Percentiles rank a stretch among this genome's conserved stretches.
Conservation (phyloP, 2,329 filamentous ascomycete genomes). For the Colletotrichum ledebouriae region DNA sequence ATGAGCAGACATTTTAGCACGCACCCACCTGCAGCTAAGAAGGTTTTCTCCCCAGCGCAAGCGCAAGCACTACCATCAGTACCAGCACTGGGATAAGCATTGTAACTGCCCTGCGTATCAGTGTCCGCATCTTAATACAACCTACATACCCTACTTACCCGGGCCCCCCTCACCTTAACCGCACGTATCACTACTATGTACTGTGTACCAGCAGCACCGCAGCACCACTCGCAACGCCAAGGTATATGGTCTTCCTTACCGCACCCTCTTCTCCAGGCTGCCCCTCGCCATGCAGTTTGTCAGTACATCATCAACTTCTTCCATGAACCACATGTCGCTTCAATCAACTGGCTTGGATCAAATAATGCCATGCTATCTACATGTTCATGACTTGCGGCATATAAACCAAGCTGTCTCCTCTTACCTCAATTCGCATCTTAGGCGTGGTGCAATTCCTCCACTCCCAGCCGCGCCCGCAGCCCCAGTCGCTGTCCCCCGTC, state of each 20-base stretch:
- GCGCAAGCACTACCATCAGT: slow-evolving; percentile 12
- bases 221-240: slow-evolving; percentile 9
- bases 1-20: slow-evolving; percentile 26
- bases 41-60: slow-evolving; percentile 18
- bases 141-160: not conserved
- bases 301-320: not conserved
- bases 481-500: slow-evolving; percentile 8
- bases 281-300: not conserved
- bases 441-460: not conserved
- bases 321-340: not conserved
- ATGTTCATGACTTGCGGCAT: too few relatives aligned
- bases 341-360: not conserved
- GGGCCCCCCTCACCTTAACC: not conserved
- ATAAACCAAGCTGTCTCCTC: not conserved
- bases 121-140: not conserved
- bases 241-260: slow-evolving; percentile 1
- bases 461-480: not conserved
- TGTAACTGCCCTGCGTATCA: not conserved
- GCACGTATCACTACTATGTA: not conserved
- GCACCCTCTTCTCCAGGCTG: not conserved
- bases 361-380: not conserved
- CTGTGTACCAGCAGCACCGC: not conserved
- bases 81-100: not conserved
- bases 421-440: not conserved
- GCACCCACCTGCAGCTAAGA: slow-evolving; percentile 34